Evolutionary conservation across 768 basidiomycete species (phyloP).

Genomic region (Naematelia aurantialba): DNA sequence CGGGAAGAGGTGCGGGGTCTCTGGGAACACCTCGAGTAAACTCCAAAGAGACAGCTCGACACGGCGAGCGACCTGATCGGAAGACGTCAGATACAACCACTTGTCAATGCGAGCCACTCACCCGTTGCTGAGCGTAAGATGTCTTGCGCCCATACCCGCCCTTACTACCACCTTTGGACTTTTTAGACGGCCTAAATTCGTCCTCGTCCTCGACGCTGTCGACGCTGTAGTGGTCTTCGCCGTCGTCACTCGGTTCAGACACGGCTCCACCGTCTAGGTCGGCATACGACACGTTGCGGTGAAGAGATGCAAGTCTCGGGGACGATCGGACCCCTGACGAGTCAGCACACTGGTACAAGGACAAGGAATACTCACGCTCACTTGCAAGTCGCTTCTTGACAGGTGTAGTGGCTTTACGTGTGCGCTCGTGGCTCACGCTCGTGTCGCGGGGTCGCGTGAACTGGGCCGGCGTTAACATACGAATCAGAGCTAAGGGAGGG

Average conservation of each 20-base stretch:
- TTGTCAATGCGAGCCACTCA: constrained; percentile 7
- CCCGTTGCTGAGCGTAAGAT: constrained; percentile 13
- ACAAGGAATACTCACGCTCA: constrained; percentile 17
- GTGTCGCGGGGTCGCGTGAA: constrained; percentile 14
- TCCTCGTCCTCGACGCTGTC: constrained; percentile 39
- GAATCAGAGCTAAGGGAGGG: background rate
- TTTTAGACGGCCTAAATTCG: constrained; percentile 40
- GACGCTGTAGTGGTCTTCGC: constrained; percentile 21
- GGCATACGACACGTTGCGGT: constrained; percentile 44
- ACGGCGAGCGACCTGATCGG: constrained; percentile 1
- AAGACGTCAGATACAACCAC: background rate
- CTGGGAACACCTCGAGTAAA: constrained; percentile 37
- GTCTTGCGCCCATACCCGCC: constrained; percentile 7
- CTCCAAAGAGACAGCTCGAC: constrained; percentile 41
- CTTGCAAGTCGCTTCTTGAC: constrained; percentile 24
- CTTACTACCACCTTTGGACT: constrained; percentile 27
- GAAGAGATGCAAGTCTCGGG: constrained; percentile 43
- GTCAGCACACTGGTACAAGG: constrained; percentile 7
- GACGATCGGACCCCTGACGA: constrained; percentile 36
- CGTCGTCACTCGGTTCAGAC: constrained; percentile 20
- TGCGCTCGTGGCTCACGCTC: background rate
- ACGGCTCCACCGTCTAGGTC: constrained; percentile 35
- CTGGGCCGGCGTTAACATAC: constrained; percentile 5
- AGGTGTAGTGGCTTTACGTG: constrained; percentile 21
- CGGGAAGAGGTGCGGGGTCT: constrained; percentile 43